Evolutionary conservation across 2,329 filamentous ascomycete species (phyloP).

Genomic region (Talaromyces pinophilus): DNA sequence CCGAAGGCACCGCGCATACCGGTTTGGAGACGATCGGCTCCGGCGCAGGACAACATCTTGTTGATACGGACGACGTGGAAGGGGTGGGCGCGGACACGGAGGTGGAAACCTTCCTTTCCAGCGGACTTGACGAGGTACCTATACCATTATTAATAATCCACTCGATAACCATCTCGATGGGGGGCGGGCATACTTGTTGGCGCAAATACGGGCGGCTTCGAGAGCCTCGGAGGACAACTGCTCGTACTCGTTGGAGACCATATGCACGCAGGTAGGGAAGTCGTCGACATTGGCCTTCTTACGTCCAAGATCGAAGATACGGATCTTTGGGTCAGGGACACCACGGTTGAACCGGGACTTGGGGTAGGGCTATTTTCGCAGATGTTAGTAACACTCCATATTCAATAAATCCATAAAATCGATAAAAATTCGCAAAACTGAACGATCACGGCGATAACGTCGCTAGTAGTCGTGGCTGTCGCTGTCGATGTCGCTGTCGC

Average conservation of each 20-base stretch:
- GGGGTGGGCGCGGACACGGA: constrained; percentile 83
- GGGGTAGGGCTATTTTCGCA: constrained; percentile 73
- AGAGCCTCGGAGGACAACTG: constrained; percentile 99
- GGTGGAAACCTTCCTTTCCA: constrained; percentile 72
- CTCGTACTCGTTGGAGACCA: constrained; percentile 99
- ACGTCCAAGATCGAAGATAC: constrained; percentile 98
- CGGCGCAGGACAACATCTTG: constrained; percentile 99
- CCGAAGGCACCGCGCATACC: constrained; percentile 99
- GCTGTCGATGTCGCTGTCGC: constrained; percentile 14
- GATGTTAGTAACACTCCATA: neutral
- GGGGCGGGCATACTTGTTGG: constrained; percentile 79
- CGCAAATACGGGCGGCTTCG: constrained; percentile 99
- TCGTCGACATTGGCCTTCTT: constrained; percentile 99
- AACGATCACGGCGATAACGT: neutral
- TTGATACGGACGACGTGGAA: constrained; percentile 99
- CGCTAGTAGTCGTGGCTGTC: neutral
- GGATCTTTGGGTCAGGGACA: constrained; percentile 80
- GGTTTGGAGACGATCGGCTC: constrained; percentile 99
- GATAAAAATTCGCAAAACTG: neutral
- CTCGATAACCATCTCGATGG: too few relatives aligned
- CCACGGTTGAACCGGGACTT: constrained; percentile 99
- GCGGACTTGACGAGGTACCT: constrained; percentile 69
- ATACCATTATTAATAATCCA: constrained; percentile 5
- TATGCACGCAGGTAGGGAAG: constrained; percentile 98
- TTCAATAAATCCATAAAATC: neutral